A percentile compares a stretch with the other conserved stretches of the same genome.
These are phyloP conservation scores for Naegleria gruberi DNA, from an alignment of 208 protist species.

Conservation along the genomic window DNA sequence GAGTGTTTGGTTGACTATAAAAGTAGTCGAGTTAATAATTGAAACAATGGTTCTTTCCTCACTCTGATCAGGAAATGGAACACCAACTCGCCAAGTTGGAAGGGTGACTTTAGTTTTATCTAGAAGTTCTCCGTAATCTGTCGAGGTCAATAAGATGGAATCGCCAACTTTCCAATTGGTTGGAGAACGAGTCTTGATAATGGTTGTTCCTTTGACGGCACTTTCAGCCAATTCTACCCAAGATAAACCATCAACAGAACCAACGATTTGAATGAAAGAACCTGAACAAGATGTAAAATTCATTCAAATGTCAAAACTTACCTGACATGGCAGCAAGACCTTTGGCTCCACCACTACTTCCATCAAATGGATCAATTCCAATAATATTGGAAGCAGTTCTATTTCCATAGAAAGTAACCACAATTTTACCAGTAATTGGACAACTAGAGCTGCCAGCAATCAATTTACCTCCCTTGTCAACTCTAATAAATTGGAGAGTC, in stretches of 20 bases:
- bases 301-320: no score
- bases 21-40: background rate
- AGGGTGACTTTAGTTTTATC: background rate
- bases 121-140: background rate
- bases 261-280: background rate
- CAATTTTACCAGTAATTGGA: background rate
- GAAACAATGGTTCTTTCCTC: background rate
- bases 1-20: background rate
- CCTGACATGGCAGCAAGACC: background rate
- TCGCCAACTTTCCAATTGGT: background rate
- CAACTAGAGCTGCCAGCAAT: background rate
- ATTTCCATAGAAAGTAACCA: background rate
- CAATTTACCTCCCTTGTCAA: background rate
- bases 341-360: background rate
- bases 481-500: background rate
- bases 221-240: background rate
- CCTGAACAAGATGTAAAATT: background rate
- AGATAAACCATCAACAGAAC: background rate
- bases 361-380: background rate
- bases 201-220: background rate
- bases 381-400: background rate
- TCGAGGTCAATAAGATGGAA: background rate
- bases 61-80: background rate
- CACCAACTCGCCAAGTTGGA: no score
- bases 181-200: background rate